phyloP scores from a whole-genome alignment of 2,329 filamentous ascomycete species.

The Colletotrichum sp. region DNA sequence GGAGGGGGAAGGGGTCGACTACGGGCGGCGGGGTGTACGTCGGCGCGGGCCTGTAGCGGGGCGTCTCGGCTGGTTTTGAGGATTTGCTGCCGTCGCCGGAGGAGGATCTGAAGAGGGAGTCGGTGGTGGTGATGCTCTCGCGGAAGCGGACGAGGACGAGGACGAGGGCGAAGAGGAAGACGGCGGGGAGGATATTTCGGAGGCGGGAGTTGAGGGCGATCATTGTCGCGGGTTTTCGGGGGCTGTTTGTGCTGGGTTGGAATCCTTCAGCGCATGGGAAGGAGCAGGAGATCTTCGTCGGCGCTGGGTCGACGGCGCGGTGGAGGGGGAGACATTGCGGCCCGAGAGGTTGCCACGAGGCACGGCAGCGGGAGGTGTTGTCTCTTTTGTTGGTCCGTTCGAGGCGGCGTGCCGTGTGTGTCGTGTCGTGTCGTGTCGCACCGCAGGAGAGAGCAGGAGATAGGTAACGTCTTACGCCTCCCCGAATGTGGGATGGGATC shows the following conservation, averaged over 20 bases:
- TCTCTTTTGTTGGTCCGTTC: neutral
- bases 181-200: neutral
- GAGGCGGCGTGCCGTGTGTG: neutral
- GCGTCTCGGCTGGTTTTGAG: slow-evolving; percentile 4
- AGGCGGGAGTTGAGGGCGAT: neutral
- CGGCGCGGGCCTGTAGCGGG: slow-evolving; percentile 37
- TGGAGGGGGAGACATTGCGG: neutral
- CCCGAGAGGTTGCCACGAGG: neutral
- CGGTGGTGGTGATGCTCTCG: neutral
- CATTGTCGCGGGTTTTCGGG: neutral
- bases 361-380: neutral
- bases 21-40: slow-evolving; percentile 40
- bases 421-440: neutral
- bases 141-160: slow-evolving; percentile 10
- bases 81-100: neutral
- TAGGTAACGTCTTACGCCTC: neutral
- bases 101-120: neutral
- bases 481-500: neutral
- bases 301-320: neutral
- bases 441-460: neutral
- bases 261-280: neutral
- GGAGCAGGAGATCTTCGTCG: neutral
- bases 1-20: slow-evolving; percentile 46
- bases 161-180: slow-evolving; percentile 14
- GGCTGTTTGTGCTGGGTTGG: neutral